Evolutionary conservation across 2,329 filamentous ascomycete species (phyloP), one percentile per base, ranked within the genome.

Genomic region (Cladosporium sp.): DNA sequence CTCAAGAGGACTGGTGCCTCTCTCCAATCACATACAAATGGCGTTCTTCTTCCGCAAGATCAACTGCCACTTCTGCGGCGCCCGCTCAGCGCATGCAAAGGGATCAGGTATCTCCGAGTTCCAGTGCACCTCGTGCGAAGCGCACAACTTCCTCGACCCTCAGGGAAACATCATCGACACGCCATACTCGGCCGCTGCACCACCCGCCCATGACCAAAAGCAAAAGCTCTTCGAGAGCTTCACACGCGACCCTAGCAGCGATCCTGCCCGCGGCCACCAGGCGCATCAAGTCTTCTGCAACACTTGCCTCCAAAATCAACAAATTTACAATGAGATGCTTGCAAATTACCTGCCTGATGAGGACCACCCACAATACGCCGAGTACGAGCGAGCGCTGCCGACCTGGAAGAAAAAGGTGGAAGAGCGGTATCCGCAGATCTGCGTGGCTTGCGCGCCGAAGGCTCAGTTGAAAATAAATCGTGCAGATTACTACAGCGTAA

Each of bases 91-190:
- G 36, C 79, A 84, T 58, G 78, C 75, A 63, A 86, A 83, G 67
- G 82, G 85, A 66, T 82, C 83, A 30, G 70, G 72, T 55, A 79
- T 84, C 59, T 81, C 80, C 71, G 82, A 85, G 68, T 96, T 92
- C 75, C 79, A 86, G 47, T 96, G 92, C 74, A 76, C 82, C 19
- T 78, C 83, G 61, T 99, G 94, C 78, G 89, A 94, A 67, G 89
- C 92, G 17, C 86, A 88, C 60, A 99, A 97, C 74, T 89, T 90
- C 76, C 80, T 97, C 34, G 94, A 99, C 72, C 82, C 93, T 89
- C 85, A 90, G 72, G 93, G 93, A 68, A 86, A 95, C 52, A 94
- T 97, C 64, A 88, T 90, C 58, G 93, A 99, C 73, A 90, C 92
- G 25, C 92, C 90, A 2, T 80, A 86, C 22, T 76, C 81, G 19